Percentiles rank a stretch among this genome's conserved stretches.
Evolutionary conservation across 2,329 filamentous ascomycete genomes (phyloP).

Genomic region (Cordyceps farinosa): DNA sequence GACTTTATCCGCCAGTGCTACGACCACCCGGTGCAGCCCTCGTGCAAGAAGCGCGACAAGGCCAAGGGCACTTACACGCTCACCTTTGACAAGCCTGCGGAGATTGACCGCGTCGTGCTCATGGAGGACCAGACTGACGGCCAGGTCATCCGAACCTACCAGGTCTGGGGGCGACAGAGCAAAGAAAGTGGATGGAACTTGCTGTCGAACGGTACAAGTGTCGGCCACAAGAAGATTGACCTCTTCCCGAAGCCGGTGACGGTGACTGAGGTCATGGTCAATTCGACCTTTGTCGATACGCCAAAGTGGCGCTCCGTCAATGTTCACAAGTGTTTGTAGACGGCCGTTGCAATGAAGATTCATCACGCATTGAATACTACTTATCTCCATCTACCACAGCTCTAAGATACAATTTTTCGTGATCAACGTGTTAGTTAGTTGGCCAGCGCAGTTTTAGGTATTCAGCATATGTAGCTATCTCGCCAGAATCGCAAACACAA

Average conservation of each 20-base stretch:
- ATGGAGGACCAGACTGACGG: conserved; percentile 28
- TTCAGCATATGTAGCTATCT: conserved; percentile 6
- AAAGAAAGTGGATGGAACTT: conserved; percentile 22
- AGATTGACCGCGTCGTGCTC: conserved; percentile 25
- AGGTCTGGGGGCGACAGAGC: conserved; percentile 22
- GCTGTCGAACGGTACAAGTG: conserved; percentile 25
- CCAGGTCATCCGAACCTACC: conserved; percentile 26
- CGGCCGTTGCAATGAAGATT: too few relatives aligned
- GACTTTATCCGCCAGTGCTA: conserved; percentile 22
- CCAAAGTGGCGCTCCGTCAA: conserved; percentile 25
- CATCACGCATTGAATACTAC: neutral
- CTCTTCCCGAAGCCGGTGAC: conserved; percentile 21
- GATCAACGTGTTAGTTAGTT: too few relatives aligned
- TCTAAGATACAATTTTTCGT: neutral
- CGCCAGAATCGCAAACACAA: conserved; percentile 19
- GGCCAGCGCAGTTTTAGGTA: too few relatives aligned
- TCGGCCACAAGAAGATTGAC: conserved; percentile 28
- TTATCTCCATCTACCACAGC: too few relatives aligned
- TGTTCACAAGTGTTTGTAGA: conserved; percentile 23
- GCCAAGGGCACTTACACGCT: conserved; percentile 3
- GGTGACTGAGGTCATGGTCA: conserved; percentile 24
- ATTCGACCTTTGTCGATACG: conserved; percentile 24
- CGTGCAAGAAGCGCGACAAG: neutral
- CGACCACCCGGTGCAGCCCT: conserved; percentile 2
- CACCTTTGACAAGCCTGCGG: conserved; percentile 20